Base-by-base conservation (phyloP, 2,329 filamentous ascomycete species). In the Fusarium sp. region DNA sequence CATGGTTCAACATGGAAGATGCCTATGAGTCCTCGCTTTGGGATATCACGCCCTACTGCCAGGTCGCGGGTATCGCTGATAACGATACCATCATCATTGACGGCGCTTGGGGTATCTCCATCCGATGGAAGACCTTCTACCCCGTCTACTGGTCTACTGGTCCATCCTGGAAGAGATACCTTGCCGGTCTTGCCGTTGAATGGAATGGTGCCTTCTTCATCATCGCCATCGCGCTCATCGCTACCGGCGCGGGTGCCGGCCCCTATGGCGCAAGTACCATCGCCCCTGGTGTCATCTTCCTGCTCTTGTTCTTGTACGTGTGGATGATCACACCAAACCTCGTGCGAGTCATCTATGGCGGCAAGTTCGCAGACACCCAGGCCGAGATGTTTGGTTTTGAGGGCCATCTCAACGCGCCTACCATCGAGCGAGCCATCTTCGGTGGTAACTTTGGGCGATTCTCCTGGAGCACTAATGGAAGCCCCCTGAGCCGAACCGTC, bases 11-110 rank as follows among this genome's bases (percentile, higher is more conserved):
- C 28, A 79, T 79, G 73, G 65, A 69, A 9, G 79, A 81, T 51
- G 70, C 74, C 8, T 81, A 79, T 51, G 53, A 72, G 15, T 75
- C 75, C 13, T 65, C 65, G 1, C 72, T 81, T 4, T 80, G 79
- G 77, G 78, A 81, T 27, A 80, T 81, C 9, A 72, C 73, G 1
- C 78, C 79, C 6, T 68, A 74, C 34, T 75, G 68, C 7, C 77
- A 80, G 48, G 77, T 81, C 1, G 77, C 76, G 15, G 79, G 69
- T 12, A 77, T 81, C 36, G 71, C 75, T 13, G 76, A 78, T 7
- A 71, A 78, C 8, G 78, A 81, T 40, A 79, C 77, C 12, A 73
- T 81, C 52, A 67, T 80, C 16, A 65, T 80, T 4, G 79, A 81
- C 28, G 76, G 76, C 11, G 78, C 78, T 5, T 64, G 72, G 48